A percentile compares a stretch with the other conserved stretches of the same genome.
Evolutionary conservation across 2,329 filamentous ascomycete species (phyloP).

Genomic region (Elsinoe fawcettii): DNA sequence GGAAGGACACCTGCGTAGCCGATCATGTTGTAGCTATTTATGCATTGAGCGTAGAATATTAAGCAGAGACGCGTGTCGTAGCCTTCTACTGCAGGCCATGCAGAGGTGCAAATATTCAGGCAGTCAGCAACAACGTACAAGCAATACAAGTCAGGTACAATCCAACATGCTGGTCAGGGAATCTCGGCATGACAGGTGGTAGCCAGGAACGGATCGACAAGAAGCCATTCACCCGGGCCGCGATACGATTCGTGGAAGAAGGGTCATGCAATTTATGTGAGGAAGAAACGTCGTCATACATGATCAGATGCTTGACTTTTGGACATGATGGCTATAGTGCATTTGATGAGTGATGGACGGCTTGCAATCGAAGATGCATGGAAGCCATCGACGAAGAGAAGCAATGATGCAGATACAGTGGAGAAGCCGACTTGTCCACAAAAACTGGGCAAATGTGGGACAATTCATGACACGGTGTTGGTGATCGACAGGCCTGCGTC

Average conservation of each 20-base stretch:
- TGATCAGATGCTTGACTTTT: background rate
- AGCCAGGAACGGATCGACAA: slow-evolving; percentile 3
- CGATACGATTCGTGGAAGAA: background rate
- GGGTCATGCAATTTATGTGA: background rate
- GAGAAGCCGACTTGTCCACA: background rate
- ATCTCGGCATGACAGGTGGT: background rate
- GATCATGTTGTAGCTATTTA: background rate
- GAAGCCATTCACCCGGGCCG: background rate
- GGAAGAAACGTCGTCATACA: background rate
- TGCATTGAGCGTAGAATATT: background rate
- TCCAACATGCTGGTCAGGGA: background rate
- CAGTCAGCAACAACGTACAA: background rate
- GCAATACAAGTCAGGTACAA: background rate
- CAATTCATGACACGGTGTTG: background rate
- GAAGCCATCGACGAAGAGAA: background rate
- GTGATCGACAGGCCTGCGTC: background rate
- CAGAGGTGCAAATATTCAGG: background rate
- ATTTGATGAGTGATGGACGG: background rate
- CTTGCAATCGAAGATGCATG: background rate
- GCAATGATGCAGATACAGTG: background rate
- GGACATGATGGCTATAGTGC: background rate
- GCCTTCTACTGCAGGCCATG: background rate
- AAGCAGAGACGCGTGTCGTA: background rate
- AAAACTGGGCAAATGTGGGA: background rate
- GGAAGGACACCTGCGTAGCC: background rate